Evolutionary conservation across 208 protist species (phyloP), one percentile per base, ranked within the genome.

Genomic region (Trypanosoma theileri): DNA sequence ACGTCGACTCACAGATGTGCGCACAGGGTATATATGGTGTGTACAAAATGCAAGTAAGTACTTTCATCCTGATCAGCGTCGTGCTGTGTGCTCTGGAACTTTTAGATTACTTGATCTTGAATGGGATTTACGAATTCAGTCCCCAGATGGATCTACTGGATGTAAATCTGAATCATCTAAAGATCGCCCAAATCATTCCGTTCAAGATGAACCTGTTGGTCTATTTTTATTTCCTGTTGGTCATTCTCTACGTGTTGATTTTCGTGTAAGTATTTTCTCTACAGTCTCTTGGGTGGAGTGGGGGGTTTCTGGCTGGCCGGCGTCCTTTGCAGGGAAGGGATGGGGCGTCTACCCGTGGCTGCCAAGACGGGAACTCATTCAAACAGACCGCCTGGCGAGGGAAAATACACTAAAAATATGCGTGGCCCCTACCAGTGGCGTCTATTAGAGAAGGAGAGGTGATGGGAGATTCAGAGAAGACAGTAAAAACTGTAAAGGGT

Each of bases 371-470:
- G 84, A 91, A 63, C 69, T 93, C 31, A 88, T 91, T 74, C 75
- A 77, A 12, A 86, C 79, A 0, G 79, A 89, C 71, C 77, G 85
- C 60, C 70, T 93, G 48, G 84, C 80, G 22, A 75, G 77, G 19
- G 73, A 91, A 50, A 84, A 91, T 72, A 81, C 65, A 12, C 75
- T 93, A 14, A 93, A 93, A 71, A 75, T 93, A 11, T 93, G 84
- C 59, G 54, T 93, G 16, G 70, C 71, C 0, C 87, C 87, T 8
- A 87, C 82, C 26, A 89, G 82, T 59, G 87, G 84, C 22, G 42
- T 89, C 53, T 93, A 93, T 64, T 93, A 69, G 62, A 48, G 44
- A 48, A 17, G 1, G 44, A 3, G 44, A 11, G 44, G 16, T 6
- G 22, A 6, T 53, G 48, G n/a, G 24, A 26, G 59, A 35, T 35